These are phyloP conservation scores for Cladosporium sp. DNA, from an alignment of 2,329 filamentous ascomycete genomes.

Conservation along the genomic window DNA sequence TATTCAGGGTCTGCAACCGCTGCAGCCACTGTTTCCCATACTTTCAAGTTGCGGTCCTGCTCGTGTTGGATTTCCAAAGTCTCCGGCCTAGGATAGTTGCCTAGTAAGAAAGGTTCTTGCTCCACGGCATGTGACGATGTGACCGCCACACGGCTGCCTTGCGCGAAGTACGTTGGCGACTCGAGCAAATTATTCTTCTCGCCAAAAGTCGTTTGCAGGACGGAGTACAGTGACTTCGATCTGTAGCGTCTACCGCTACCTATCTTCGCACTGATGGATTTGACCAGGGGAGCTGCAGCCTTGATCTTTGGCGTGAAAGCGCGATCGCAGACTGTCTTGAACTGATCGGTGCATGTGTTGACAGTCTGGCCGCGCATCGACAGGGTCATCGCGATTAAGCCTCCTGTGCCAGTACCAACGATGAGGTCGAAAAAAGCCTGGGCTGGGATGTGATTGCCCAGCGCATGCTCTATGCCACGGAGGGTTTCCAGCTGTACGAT, in stretches of 20 bases:
- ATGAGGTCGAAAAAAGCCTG: conserved; percentile 49
- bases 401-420: conserved; percentile 45
- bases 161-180: conserved; percentile 20
- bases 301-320: conserved; percentile 40
- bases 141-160: conserved; percentile 38
- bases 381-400: conserved; percentile 42
- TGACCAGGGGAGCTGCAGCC: conserved; percentile 21
- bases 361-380: conserved; percentile 37
- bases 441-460: conserved; percentile 36
- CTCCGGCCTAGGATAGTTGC: conserved; percentile 42
- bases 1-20: conserved; percentile 48
- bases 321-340: conserved; percentile 36
- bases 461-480: conserved; percentile 35
- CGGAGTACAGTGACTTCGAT: conserved; percentile 4
- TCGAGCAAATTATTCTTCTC: conserved; percentile 30
- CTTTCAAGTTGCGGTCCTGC: conserved; percentile 38
- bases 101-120: conserved; percentile 38
- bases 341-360: conserved; percentile 36
- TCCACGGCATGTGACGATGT: conserved; percentile 40
- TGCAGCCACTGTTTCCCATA: conserved; percentile 51
- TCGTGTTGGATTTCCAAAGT: conserved; percentile 39
- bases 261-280: conserved; percentile 11
- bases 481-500: conserved; percentile 45
- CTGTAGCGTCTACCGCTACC: conserved; percentile 14
- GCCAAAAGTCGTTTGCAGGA: conserved; percentile 29